Evolutionary conservation across 2,329 filamentous ascomycete genomes (phyloP).

Genomic region (Nemania sp.): DNA sequence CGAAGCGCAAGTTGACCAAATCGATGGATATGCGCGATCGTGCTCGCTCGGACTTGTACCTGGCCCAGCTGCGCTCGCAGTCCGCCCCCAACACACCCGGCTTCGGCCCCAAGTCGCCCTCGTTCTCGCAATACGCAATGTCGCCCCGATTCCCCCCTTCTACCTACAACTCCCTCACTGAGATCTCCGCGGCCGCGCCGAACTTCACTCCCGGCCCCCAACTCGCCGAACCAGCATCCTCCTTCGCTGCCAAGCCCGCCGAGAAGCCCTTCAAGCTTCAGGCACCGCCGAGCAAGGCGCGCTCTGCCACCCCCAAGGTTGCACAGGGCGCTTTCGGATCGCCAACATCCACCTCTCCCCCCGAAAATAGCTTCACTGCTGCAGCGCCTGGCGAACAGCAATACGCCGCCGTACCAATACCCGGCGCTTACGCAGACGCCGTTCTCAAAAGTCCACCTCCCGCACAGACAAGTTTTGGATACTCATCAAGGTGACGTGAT

Average conservation of each 20-base stretch:
- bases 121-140: conserved; percentile 65
- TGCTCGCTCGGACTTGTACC: conserved; percentile 93
- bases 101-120: conserved; percentile 77
- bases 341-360: conserved; percentile 56
- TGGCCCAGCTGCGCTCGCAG: conserved; percentile 84
- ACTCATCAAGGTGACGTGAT: conserved; percentile 45
- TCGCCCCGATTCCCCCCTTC: conserved; percentile 72
- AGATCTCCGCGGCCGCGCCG: conserved; percentile 58
- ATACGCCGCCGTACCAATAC: conserved; percentile 89
- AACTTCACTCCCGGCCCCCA: conserved; percentile 65
- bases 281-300: conserved; percentile 82
- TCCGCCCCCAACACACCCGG: conserved; percentile 96
- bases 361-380: conserved; percentile 57
- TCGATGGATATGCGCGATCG: conserved; percentile 96
- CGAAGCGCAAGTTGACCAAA: conserved; percentile 93
- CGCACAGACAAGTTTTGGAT: conserved; percentile 58
- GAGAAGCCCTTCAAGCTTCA: conserved; percentile 84
- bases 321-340: conserved; percentile 71
- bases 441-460: conserved; percentile 65
- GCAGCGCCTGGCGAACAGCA: conserved; percentile 83
- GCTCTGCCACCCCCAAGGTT: conserved; percentile 79
- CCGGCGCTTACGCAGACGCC: conserved; percentile 78
- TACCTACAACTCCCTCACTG: conserved; percentile 63
- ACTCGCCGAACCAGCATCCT: conserved; percentile 72
- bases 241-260: conserved; percentile 59